These are phyloP conservation scores for Penicillium vulpinum DNA, from an alignment of 2,329 filamentous ascomycete genomes.

Conservation along the genomic window DNA sequence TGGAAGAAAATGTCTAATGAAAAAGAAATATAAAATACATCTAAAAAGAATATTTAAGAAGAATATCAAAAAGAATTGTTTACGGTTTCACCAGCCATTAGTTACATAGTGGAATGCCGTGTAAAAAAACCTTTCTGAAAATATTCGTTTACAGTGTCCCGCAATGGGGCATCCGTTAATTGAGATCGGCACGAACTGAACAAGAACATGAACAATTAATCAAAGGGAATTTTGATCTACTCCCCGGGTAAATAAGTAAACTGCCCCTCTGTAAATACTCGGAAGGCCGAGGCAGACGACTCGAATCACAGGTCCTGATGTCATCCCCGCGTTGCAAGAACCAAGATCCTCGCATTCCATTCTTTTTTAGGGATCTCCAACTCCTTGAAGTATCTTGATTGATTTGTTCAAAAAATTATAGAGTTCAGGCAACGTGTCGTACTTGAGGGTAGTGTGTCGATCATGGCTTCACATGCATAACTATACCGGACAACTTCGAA, in stretches of 20 bases:
- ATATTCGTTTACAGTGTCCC: no score
- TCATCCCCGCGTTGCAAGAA: not conserved
- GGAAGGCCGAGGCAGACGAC: not conserved
- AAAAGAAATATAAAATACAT: no score
- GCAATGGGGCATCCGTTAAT: not conserved
- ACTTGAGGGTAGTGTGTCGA: not conserved
- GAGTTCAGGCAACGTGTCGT: not conserved
- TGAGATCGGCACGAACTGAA: not conserved
- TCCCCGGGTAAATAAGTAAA: not conserved
- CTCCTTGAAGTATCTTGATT: not conserved
- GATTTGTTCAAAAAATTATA: not conserved
- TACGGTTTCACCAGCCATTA: no score
- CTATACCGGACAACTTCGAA: not conserved
- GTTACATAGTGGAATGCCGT: no score
- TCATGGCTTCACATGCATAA: constrained; percentile 5
- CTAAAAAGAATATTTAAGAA: no score
- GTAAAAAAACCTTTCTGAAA: no score
- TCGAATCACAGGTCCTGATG: not conserved
- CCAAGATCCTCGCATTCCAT: not conserved
- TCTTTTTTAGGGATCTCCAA: not conserved
- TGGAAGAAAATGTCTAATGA: no score
- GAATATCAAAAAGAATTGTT: no score
- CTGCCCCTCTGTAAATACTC: not conserved
- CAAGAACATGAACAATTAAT: not conserved
- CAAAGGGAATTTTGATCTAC: not conserved